These are phyloP conservation scores for Cicer yamashitae DNA, from an alignment of 306 rosid species.

Conservation along the genomic window DNA sequence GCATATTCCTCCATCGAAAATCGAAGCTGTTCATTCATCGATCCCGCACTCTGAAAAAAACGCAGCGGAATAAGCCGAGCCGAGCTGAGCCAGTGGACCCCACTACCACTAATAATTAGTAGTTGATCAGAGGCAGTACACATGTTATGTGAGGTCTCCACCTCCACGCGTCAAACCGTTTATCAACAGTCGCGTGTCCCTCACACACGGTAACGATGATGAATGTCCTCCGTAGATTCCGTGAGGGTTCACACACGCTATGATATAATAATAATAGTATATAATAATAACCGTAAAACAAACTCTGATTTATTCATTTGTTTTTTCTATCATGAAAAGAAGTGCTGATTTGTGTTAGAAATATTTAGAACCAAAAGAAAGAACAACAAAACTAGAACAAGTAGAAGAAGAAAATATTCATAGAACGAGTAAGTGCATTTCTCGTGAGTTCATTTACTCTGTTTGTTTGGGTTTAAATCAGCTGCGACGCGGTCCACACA, in stretches of 20 bases:
- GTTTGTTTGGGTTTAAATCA: constrained; percentile 50
- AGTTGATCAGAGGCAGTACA: constrained; percentile 52
- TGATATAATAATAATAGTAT: too few relatives aligned
- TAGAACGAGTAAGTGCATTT: constrained; percentile 51
- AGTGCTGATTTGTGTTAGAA: not conserved
- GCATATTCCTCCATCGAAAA: constrained; percentile 42
- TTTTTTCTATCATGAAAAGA: constrained; percentile 5
- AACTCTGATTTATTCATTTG: constrained; percentile 39
- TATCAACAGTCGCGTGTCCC: not conserved
- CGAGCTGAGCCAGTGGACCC: constrained; percentile 34
- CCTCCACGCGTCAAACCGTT: constrained; percentile 51
- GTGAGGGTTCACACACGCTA: constrained; percentile 19
- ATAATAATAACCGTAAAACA: constrained; percentile 2
- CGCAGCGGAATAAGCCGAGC: not conserved
- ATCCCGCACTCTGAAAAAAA: not conserved
- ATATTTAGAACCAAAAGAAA: not conserved
- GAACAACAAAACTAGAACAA: not conserved
- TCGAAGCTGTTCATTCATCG: not conserved
- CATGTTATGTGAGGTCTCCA: constrained; percentile 41
- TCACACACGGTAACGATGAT: not conserved
- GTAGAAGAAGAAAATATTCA: not conserved
- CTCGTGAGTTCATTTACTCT: constrained; percentile 60
- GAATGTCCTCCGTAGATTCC: not conserved
- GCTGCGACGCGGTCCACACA: constrained; percentile 42
- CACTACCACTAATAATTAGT: constrained; percentile 55